A percentile compares a stretch with the other conserved stretches of the same genome.
Conservation (phyloP, 2,329 filamentous ascomycete species). For the Fonsecaea erecta region DNA sequence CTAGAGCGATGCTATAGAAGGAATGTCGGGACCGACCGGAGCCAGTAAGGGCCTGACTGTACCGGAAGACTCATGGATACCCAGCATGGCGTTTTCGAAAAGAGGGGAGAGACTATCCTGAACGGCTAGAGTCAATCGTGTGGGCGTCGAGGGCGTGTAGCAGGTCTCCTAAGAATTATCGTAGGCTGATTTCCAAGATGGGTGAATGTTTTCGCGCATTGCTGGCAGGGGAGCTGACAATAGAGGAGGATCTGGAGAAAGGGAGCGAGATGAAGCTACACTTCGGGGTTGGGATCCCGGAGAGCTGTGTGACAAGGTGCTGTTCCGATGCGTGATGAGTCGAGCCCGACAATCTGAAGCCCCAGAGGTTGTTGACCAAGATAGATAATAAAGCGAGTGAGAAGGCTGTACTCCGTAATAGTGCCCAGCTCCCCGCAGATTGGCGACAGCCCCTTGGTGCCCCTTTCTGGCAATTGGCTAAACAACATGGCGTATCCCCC, state of each 20-base stretch:
- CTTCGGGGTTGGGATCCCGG: background rate
- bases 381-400: background rate
- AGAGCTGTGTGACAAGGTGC: background rate
- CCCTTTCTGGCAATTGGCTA: background rate
- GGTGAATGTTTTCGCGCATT: constrained; percentile 26
- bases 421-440: background rate
- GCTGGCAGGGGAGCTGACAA: background rate
- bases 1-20: constrained; percentile 58
- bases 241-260: background rate
- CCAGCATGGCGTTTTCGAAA: constrained; percentile 10
- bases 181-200: constrained; percentile 15
- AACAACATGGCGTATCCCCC: background rate
- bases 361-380: background rate
- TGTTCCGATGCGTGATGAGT: constrained; percentile 1
- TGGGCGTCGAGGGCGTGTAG: background rate
- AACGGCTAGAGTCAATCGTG: constrained; percentile 5
- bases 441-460: too few relatives aligned
- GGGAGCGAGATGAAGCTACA: constrained; percentile 1
- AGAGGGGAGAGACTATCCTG: constrained; percentile 1
- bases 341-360: background rate
- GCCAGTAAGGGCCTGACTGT: constrained; percentile 11
- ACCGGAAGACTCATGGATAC: constrained; percentile 5
- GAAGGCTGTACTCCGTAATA: constrained; percentile 19
- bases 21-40: constrained; percentile 5
- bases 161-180: constrained; percentile 14